Percentiles rank a stretch among this genome's conserved stretches.
Evolutionary conservation across 176 grass and related monocot genomes (phyloP).

Genomic region (Elaeis guineensis): DNA sequence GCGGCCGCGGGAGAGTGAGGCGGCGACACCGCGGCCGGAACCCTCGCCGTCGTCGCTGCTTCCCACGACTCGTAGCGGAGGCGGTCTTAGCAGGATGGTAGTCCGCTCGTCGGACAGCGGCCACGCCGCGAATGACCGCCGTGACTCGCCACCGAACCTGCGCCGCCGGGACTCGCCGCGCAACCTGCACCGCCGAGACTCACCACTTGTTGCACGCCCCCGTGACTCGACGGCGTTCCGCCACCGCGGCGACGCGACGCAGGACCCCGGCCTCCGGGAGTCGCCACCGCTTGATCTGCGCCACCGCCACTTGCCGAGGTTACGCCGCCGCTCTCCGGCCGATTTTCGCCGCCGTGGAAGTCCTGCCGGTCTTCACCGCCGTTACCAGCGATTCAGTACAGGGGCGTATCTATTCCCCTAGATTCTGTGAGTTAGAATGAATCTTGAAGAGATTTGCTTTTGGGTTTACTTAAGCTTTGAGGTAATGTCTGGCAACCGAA

Average conservation of each 20-base stretch:
- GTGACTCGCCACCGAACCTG: too few species aligned
- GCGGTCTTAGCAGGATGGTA: conserved; percentile 16
- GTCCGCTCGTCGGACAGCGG: conserved; percentile 9
- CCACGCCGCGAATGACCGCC: too few species aligned
- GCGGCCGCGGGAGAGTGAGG: not conserved
- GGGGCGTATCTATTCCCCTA: conserved; percentile 22
- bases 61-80: not conserved
- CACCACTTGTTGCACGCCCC: not conserved
- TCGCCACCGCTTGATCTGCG: not conserved
- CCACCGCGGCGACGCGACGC: conserved; percentile 24
- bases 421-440: not conserved
- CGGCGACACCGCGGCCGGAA: not conserved
- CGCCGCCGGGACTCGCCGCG: too few species aligned
- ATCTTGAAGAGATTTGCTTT: not conserved
- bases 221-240: conserved; percentile 22
- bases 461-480: not conserved
- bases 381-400: conserved; percentile 35
- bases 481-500: too few species aligned
- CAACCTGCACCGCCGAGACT: too few species aligned
- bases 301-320: conserved; percentile 15
- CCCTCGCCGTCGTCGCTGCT: conserved; percentile 7
- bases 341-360: conserved; percentile 31
- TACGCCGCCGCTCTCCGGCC: conserved; percentile 4
- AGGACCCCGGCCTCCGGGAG: conserved; percentile 13
- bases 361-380: conserved; percentile 29